A percentile compares a stretch with the other conserved stretches of the same genome.
phyloP scores from a whole-genome alignment of 352 stramenopile genomes.

The Sclerospora graminicola region DNA sequence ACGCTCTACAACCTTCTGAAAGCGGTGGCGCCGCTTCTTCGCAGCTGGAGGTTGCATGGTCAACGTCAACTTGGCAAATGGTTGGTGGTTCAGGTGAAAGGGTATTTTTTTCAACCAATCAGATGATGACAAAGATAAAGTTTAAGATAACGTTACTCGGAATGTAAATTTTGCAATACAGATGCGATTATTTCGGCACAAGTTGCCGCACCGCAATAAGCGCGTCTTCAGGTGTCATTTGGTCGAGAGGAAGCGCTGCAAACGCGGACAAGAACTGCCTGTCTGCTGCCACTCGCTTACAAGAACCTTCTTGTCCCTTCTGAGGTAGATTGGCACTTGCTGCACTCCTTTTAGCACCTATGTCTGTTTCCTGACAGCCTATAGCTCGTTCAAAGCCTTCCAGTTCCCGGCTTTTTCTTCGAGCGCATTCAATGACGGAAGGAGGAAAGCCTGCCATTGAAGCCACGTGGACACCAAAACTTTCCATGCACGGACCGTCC shows the following conservation, averaged over 20 bases:
- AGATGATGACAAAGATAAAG: neutral
- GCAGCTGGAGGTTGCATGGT: slow-evolving; percentile 21
- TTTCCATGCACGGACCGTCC: slow-evolving; percentile 93
- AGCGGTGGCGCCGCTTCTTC: slow-evolving; percentile 76
- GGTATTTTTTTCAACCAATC: neutral
- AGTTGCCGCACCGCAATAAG: slow-evolving; percentile 27
- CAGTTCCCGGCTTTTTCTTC: slow-evolving; percentile 91
- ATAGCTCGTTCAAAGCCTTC: slow-evolving; percentile 68
- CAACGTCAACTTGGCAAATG: slow-evolving; percentile 9
- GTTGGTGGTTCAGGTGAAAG: slow-evolving; percentile 7
- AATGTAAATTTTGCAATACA: no score
- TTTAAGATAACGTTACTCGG: no score
- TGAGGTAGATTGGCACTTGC: slow-evolving; percentile 6
- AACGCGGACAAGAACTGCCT: slow-evolving; percentile 42
- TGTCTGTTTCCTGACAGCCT: slow-evolving; percentile 6
- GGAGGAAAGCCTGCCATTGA: slow-evolving; percentile 94
- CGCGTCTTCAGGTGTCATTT: slow-evolving; percentile 35
- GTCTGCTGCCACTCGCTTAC: slow-evolving; percentile 29
- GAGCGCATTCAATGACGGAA: slow-evolving; percentile 89
- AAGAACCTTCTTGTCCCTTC: slow-evolving; percentile 2
- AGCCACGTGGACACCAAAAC: slow-evolving; percentile 98
- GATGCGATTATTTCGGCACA: slow-evolving; percentile 9
- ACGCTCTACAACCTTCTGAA: slow-evolving; percentile 76
- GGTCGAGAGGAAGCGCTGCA: slow-evolving; percentile 55
- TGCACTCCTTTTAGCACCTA: slow-evolving; percentile 12